A percentile compares a stretch with the other conserved stretches of the same genome.
phyloP scores from a whole-genome alignment of 352 stramenopile species.

The Phytopythium oedochilum region DNA sequence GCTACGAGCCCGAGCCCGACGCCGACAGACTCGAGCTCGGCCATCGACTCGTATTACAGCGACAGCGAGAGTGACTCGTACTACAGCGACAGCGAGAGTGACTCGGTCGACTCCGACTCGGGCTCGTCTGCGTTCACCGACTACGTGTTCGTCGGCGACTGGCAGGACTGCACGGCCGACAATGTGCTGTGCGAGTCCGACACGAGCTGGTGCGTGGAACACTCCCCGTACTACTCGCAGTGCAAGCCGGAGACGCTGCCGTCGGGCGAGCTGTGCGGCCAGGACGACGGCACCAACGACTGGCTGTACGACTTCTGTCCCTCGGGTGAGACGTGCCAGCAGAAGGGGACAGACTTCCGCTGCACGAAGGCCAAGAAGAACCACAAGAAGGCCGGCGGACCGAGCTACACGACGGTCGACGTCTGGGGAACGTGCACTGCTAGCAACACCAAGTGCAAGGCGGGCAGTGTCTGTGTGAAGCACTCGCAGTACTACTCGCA shows the following conservation, averaged over 20 bases:
- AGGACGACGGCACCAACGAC: conserved; percentile 19
- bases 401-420: conserved; percentile 6
- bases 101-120: background rate
- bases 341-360: conserved; percentile 5
- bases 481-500: conserved; percentile 29
- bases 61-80: background rate
- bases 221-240: conserved; percentile 25
- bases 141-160: conserved; percentile 12
- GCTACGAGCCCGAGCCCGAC: background rate
- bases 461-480: conserved; percentile 12
- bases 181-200: conserved; percentile 11
- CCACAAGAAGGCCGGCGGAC: background rate
- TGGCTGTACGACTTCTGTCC: conserved; percentile 28
- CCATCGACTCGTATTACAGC: background rate
- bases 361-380: conserved; percentile 5
- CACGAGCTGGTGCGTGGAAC: conserved; percentile 11
- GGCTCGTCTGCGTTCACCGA: background rate
- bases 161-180: conserved; percentile 9
- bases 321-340: conserved; percentile 6
- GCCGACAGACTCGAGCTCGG: conserved; percentile 1
- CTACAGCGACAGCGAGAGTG: background rate
- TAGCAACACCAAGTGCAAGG: conserved; percentile 8
- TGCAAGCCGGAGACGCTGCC: conserved; percentile 25
- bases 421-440: conserved; percentile 17
- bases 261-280: conserved; percentile 21